A percentile compares a stretch with the other conserved stretches of the same genome.
phyloP scores from a whole-genome alignment of 495 filamentous ascomycete species.

The Penicillium subrubescens region DNA sequence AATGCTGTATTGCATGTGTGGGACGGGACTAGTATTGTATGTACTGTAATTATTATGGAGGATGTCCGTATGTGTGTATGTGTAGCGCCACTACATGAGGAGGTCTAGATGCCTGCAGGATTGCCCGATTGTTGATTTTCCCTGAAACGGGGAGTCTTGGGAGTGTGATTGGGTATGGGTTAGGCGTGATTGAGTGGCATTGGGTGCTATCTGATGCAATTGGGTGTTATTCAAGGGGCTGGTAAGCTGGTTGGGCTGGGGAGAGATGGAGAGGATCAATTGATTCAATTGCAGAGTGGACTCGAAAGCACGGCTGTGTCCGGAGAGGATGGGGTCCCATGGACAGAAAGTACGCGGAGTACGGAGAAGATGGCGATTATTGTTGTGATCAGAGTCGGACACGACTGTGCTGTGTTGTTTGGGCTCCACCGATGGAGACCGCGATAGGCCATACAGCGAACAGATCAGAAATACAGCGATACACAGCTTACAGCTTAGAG shows the following conservation, averaged over 20 bases:
- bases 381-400: neutral
- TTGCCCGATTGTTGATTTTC: neutral
- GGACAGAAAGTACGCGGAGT: neutral
- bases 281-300: neutral
- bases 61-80: neutral
- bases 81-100: neutral
- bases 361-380: neutral
- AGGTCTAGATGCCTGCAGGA: slow-evolving; percentile 26
- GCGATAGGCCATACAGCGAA: no score
- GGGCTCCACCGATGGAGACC: neutral
- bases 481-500: neutral
- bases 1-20: neutral
- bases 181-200: neutral
- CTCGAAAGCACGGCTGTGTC: neutral
- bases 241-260: neutral
- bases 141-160: neutral
- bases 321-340: neutral
- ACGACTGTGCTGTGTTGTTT: slow-evolving; percentile 3
- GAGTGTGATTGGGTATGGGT: neutral
- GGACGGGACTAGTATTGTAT: neutral
- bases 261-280: neutral
- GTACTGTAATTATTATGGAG: no score
- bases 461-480: neutral
- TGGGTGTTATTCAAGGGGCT: neutral
- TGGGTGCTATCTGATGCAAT: neutral